Evolutionary conservation across 2,329 filamentous ascomycete genomes (phyloP).

Genomic region (Apiospora hydei): DNA sequence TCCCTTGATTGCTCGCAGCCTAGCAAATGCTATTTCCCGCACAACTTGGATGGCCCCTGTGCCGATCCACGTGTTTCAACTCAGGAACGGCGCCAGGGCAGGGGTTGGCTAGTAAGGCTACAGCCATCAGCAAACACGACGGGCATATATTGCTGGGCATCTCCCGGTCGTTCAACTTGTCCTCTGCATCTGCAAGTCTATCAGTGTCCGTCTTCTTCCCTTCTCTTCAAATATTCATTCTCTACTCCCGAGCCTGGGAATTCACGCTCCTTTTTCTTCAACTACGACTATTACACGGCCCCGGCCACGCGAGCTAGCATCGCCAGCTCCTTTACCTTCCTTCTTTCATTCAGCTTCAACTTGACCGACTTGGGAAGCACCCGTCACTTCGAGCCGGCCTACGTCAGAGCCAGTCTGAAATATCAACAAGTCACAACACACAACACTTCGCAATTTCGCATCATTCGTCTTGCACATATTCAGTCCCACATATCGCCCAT

Average conservation of each 20-base stretch:
- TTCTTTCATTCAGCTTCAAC: background rate
- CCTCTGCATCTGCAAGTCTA: background rate
- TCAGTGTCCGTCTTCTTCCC: background rate
- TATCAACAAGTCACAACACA: background rate
- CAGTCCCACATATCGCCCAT: background rate
- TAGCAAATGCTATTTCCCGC: background rate
- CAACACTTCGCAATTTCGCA: background rate
- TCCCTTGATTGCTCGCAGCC: background rate
- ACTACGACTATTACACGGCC: background rate
- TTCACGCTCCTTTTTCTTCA: background rate
- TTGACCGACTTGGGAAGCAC: background rate
- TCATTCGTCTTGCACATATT: background rate
- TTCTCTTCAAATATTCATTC: background rate
- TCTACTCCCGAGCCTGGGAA: background rate
- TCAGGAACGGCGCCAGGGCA: constrained; percentile 1
- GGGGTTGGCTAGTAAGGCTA: background rate
- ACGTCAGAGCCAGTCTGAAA: background rate
- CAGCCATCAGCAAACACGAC: background rate
- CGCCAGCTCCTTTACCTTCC: background rate
- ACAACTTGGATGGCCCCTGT: constrained; percentile 5
- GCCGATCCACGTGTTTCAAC: constrained; percentile 14
- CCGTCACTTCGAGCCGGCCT: no score
- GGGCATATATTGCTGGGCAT: background rate
- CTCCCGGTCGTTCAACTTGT: background rate
- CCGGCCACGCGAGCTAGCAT: constrained; percentile 10